Evolutionary conservation across 805 yeast species (phyloP).

Genomic region (Wickerhamiella australiensis): DNA sequence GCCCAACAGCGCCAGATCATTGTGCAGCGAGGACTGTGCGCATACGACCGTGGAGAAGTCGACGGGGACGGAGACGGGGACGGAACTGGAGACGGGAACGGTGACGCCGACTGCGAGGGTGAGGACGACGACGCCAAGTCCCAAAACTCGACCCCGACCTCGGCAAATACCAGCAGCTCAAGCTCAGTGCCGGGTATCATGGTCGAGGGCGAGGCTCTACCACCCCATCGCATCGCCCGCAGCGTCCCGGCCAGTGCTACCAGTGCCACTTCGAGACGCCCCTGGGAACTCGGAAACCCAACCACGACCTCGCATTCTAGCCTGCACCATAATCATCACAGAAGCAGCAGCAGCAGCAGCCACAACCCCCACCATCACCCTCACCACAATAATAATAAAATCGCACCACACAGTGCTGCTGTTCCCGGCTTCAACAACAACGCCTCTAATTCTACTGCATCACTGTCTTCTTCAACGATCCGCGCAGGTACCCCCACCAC

Average conservation of each 20-base stretch:
- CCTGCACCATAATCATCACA: background rate
- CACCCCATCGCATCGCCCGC: slow-evolving; percentile 1
- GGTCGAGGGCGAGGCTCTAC: slow-evolving; percentile 3
- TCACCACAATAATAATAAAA: background rate
- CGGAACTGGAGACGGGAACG: background rate
- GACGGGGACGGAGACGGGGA: background rate
- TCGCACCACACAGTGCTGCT: slow-evolving; percentile 5
- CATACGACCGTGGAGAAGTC: background rate
- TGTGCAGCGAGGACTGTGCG: slow-evolving; percentile 10
- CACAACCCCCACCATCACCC: background rate
- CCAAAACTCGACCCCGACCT: slow-evolving; percentile 16
- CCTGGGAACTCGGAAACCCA: slow-evolving; percentile 8
- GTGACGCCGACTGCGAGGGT: background rate
- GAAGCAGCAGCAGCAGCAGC: background rate
- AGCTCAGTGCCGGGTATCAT: background rate
- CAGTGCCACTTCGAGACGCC: background rate
- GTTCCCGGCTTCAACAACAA: background rate
- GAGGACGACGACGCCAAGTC: slow-evolving; percentile 6
- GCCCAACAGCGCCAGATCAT: slow-evolving; percentile 17
- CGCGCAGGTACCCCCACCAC: background rate
- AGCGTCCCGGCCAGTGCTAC: slow-evolving; percentile 12
- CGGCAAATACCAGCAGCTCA: slow-evolving; percentile 16
- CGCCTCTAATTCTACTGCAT: background rate
- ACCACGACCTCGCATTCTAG: background rate
- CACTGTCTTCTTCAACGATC: background rate